phyloP scores from a whole-genome alignment of 2,329 filamentous ascomycete genomes.

The Stachybotrys chartarum region DNA sequence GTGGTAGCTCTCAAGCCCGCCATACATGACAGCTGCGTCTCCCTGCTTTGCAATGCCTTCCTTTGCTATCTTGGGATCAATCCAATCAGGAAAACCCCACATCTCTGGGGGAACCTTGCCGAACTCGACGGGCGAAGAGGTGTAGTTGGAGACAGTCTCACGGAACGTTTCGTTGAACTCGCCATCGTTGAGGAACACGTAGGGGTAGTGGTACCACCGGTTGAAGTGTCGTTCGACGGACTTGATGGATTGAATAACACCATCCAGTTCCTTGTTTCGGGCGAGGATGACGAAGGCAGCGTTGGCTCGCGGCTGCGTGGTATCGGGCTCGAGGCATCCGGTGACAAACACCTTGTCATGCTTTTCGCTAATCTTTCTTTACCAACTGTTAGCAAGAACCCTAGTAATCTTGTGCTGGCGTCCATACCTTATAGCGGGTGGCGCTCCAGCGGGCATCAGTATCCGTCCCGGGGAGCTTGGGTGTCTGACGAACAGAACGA shows the following conservation, averaged over 20 bases:
- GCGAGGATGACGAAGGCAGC: slow-evolving; percentile 94
- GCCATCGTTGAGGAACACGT: slow-evolving; percentile 95
- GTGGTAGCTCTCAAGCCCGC: slow-evolving; percentile 96
- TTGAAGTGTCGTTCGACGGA: slow-evolving; percentile 99
- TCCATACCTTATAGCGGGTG: slow-evolving; percentile 79
- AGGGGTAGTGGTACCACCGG: slow-evolving; percentile 96
- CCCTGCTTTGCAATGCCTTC: slow-evolving; percentile 96
- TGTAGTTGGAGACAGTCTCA: slow-evolving; percentile 80
- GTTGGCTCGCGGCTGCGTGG: slow-evolving; percentile 74
- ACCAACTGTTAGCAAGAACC: not conserved
- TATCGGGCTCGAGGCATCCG: slow-evolving; percentile 79
- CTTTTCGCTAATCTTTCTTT: slow-evolving; percentile 91
- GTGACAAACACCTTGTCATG: slow-evolving; percentile 94
- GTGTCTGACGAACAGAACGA: slow-evolving; percentile 83
- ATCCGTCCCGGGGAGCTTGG: slow-evolving; percentile 75
- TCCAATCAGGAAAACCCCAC: slow-evolving; percentile 98
- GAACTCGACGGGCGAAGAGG: slow-evolving; percentile 82
- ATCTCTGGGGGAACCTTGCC: slow-evolving; percentile 84
- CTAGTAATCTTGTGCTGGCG: not conserved
- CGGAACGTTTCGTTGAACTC: slow-evolving; percentile 96
- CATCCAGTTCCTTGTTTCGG: slow-evolving; percentile 91
- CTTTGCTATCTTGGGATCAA: slow-evolving; percentile 85
- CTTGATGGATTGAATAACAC: slow-evolving; percentile 93
- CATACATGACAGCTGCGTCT: slow-evolving; percentile 97
- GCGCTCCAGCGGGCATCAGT: slow-evolving; percentile 79